Conservation (phyloP, 1,284 basidiomycete species). For the Wallemia ichthyophaga region DNA sequence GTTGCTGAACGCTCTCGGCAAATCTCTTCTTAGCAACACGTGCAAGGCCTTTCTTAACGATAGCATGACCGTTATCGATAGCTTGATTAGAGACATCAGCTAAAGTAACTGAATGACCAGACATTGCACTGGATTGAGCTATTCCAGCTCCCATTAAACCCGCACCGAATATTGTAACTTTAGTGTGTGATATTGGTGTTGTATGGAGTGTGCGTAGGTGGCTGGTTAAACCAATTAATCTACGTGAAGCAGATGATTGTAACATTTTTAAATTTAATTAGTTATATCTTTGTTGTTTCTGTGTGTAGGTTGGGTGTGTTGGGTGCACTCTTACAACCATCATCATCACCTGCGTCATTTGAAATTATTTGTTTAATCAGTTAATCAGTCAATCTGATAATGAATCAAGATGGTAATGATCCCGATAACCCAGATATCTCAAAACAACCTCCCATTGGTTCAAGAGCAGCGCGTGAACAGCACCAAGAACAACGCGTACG, state of each 20-base stretch:
- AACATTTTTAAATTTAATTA: background rate
- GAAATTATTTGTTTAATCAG: too few species aligned
- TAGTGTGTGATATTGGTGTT: background rate
- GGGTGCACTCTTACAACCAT: too few species aligned
- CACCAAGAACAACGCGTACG: background rate
- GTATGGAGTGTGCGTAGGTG: background rate
- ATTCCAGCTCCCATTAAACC: background rate
- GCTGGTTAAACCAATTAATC: background rate
- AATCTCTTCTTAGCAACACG: conserved; percentile 39
- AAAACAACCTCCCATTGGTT: background rate
- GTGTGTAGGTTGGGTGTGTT: too few species aligned
- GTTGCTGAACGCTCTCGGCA: conserved; percentile 21
- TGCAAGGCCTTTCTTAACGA: conserved; percentile 34
- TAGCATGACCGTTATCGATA: conserved; percentile 65
- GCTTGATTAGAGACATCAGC: conserved; percentile 10
- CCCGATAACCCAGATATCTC: too few species aligned
- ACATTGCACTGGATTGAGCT: background rate
- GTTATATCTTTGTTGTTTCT: too few species aligned
- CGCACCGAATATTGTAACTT: background rate
- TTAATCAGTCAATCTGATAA: too few species aligned
- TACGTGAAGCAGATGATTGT: background rate
- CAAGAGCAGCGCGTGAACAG: background rate
- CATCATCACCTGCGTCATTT: too few species aligned
- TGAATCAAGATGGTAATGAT: too few species aligned
- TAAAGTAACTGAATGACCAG: background rate